Percentiles rank a stretch among this genome's conserved stretches.
Evolutionary conservation across 306 rosid species (phyloP).

Genomic region (Castanea sativa): DNA sequence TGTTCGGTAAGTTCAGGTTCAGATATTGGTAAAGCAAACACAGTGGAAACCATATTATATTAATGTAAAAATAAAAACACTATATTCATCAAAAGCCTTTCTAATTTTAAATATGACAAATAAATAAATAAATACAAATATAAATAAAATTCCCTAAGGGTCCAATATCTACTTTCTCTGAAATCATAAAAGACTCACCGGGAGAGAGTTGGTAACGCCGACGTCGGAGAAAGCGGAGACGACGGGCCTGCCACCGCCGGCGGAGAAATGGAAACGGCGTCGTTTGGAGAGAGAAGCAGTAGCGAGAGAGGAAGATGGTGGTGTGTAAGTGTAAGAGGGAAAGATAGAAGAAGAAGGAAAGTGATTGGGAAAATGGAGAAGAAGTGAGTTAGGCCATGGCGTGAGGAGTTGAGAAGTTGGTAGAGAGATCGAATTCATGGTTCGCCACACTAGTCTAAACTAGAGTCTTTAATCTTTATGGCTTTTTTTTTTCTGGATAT

Average conservation of each 20-base stretch:
- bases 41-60: not conserved
- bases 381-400: not conserved
- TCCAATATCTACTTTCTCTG: too few species aligned
- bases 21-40: not conserved
- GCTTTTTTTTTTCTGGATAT: too few species aligned
- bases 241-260: constrained; percentile 2
- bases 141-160: not conserved
- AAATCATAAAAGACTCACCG: constrained; percentile 29
- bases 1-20: not conserved
- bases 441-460: too few species aligned
- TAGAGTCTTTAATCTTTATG: too few species aligned
- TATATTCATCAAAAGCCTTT: not conserved
- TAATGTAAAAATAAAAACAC: not conserved
- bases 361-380: not conserved
- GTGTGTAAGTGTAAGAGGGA: not conserved
- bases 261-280: constrained; percentile 20
- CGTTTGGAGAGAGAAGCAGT: constrained; percentile 17
- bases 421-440: not conserved
- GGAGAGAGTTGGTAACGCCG: constrained; percentile 38
- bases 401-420: not conserved
- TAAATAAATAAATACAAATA: not conserved
- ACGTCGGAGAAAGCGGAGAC: constrained; percentile 29
- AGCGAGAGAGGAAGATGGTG: constrained; percentile 1
- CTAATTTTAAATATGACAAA: not conserved
- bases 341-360: not conserved